Evolutionary conservation across 2,329 filamentous ascomycete species (phyloP).

Genomic region (Westerdykella aurantiaca): DNA sequence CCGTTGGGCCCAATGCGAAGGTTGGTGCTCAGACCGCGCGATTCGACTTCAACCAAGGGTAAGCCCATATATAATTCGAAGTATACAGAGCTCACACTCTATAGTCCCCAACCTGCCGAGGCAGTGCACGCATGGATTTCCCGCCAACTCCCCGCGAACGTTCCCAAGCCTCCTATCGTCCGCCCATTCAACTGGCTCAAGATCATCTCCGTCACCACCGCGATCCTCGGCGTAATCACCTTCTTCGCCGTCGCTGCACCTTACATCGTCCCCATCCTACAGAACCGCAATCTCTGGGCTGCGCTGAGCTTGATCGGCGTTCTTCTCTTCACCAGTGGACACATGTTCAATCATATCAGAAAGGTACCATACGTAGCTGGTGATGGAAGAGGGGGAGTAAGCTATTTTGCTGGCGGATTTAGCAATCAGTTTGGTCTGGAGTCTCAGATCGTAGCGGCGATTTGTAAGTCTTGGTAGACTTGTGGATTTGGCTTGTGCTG

Average conservation of each 20-base stretch:
- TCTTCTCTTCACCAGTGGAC: slow-evolving; percentile 87
- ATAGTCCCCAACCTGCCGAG: slow-evolving; percentile 68
- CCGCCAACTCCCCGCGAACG: slow-evolving; percentile 63
- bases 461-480: slow-evolving; percentile 63
- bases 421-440: slow-evolving; percentile 91
- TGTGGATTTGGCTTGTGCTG: background rate
- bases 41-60: slow-evolving; percentile 83
- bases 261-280: slow-evolving; percentile 73
- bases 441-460: slow-evolving; percentile 87
- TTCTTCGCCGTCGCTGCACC: slow-evolving; percentile 66
- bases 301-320: slow-evolving; percentile 82
- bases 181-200: slow-evolving; percentile 85
- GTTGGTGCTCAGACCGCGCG: slow-evolving; percentile 62
- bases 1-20: slow-evolving; percentile 71
- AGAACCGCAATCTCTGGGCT: slow-evolving; percentile 92
- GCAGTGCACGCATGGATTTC: slow-evolving; percentile 71
- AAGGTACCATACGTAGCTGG: slow-evolving; percentile 88
- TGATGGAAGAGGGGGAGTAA: slow-evolving; percentile 78
- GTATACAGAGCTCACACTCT: slow-evolving; percentile 4
- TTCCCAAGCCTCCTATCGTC: slow-evolving; percentile 66
- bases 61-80: slow-evolving; percentile 25
- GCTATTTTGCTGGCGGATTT: slow-evolving; percentile 86
- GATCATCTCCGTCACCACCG: slow-evolving; percentile 61
- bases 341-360: slow-evolving; percentile 99
- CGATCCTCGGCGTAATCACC: slow-evolving; percentile 64